Evolutionary conservation across 2,329 filamentous ascomycete species (phyloP).

Genomic region (Plenodomus biglobosus): DNA sequence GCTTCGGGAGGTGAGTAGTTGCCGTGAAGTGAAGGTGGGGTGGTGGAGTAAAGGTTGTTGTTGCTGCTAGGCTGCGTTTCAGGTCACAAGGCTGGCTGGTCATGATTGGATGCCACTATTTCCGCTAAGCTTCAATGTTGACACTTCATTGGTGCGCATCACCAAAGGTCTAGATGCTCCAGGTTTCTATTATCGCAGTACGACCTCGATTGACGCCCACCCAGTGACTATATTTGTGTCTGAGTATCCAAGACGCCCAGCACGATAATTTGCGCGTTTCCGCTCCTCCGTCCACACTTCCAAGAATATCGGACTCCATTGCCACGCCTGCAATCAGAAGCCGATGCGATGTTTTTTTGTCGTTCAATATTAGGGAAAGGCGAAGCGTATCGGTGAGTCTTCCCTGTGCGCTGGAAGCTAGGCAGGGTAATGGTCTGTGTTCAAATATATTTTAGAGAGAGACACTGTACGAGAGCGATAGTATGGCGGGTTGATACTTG

Average conservation of each 20-base stretch:
- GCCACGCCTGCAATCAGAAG: too few species aligned
- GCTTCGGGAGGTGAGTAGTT: slow-evolving; percentile 27
- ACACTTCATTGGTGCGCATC: slow-evolving; percentile 32
- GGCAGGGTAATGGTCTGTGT: background rate
- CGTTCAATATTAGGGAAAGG: background rate
- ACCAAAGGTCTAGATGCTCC: slow-evolving; percentile 9
- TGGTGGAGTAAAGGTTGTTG: slow-evolving; percentile 8
- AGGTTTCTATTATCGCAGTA: slow-evolving; percentile 5
- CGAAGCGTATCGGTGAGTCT: background rate
- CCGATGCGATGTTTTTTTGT: background rate
- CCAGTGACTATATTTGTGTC: slow-evolving; percentile 26
- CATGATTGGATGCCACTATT: slow-evolving; percentile 24
- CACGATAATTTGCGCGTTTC: slow-evolving; percentile 4
- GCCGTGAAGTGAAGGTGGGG: slow-evolving; percentile 21
- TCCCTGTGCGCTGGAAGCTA: background rate
- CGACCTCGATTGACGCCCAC: slow-evolving; percentile 28
- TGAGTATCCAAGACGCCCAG: slow-evolving; percentile 13
- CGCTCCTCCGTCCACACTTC: background rate
- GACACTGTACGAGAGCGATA: background rate
- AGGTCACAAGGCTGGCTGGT: slow-evolving; percentile 13
- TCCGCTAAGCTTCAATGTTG: slow-evolving; percentile 9
- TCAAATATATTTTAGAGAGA: background rate
- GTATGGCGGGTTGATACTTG: too few species aligned
- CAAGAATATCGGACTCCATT: background rate
- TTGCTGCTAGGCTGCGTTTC: slow-evolving; percentile 22